Conservation (phyloP, 2,329 filamentous ascomycete species). For the Periconia sp. region DNA sequence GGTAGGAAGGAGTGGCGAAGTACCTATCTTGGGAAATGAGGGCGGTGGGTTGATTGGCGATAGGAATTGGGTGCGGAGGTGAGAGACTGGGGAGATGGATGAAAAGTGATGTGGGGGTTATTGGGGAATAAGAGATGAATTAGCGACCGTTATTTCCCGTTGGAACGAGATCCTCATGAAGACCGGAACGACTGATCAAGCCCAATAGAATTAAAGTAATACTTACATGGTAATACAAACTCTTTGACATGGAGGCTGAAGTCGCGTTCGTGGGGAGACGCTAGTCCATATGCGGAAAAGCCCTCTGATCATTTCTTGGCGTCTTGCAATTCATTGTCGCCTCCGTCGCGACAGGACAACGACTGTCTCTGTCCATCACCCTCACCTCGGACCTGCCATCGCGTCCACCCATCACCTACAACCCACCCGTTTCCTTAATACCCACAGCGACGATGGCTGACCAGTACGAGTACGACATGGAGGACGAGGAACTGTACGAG, state of each 20-base stretch:
- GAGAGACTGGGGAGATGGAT: background rate
- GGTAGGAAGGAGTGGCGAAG: background rate
- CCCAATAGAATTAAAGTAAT: background rate
- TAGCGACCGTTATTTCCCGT: too few relatives aligned
- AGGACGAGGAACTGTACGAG: slow-evolving; percentile 59
- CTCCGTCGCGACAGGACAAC: slow-evolving; percentile 1
- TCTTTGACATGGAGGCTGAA: background rate
- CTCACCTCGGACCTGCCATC: slow-evolving; percentile 31
- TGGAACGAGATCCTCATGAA: too few relatives aligned
- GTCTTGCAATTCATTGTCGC: slow-evolving; percentile 1
- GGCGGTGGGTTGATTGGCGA: too few relatives aligned
- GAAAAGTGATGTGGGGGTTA: background rate
- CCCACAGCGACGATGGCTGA: slow-evolving; percentile 54
- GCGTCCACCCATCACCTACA: slow-evolving; percentile 54
- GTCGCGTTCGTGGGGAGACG: background rate
- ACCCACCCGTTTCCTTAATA: slow-evolving; percentile 13
- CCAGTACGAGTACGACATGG: slow-evolving; percentile 66
- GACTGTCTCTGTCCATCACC: slow-evolving; percentile 49
- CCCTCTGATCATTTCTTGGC: background rate
- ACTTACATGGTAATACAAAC: background rate
- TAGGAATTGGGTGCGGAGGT: too few relatives aligned
- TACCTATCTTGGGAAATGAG: too few relatives aligned
- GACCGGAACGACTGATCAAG: too few relatives aligned
- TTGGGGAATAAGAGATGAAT: too few relatives aligned
- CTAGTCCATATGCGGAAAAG: background rate